A percentile compares a stretch with the other conserved stretches of the same genome.
Evolutionary conservation across 2,329 filamentous ascomycete genomes (phyloP).

Genomic region (Colletotrichum orbiculare): DNA sequence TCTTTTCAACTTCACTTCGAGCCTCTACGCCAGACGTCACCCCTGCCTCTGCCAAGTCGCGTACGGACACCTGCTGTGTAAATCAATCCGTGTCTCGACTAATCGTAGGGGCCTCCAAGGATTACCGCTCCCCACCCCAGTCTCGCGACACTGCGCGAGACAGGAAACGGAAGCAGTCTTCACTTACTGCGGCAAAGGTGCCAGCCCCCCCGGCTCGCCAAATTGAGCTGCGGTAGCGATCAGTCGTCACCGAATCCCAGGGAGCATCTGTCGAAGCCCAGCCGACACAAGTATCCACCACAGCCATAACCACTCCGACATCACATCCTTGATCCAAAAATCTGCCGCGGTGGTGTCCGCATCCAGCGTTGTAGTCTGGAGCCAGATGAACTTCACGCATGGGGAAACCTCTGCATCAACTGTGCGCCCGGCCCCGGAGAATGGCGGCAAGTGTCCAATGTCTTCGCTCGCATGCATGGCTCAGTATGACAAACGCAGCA

Average conservation of each 20-base stretch:
- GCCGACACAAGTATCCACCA: conserved; percentile 9
- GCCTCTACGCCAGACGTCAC: neutral
- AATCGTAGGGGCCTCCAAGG: conserved; percentile 8
- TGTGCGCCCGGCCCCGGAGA: too few relatives aligned
- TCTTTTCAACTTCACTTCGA: neutral
- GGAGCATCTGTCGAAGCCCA: conserved; percentile 8
- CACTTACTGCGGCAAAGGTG: conserved; percentile 24
- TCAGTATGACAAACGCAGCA: too few relatives aligned
- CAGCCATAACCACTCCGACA: conserved; percentile 26
- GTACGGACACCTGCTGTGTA: too few relatives aligned
- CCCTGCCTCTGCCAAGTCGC: too few relatives aligned
- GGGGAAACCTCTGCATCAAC: neutral
- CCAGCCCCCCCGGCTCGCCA: conserved; percentile 25
- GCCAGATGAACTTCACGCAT: neutral
- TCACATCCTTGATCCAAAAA: conserved; percentile 30
- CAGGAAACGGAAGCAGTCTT: conserved; percentile 28
- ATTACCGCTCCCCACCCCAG: conserved; percentile 21
- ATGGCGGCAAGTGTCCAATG: too few relatives aligned
- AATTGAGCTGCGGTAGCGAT: conserved; percentile 35
- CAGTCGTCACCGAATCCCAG: conserved; percentile 17
- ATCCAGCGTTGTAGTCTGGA: conserved; percentile 1
- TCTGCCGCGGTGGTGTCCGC: neutral
- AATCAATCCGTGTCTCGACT: conserved; percentile 5
- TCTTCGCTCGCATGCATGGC: too few relatives aligned
- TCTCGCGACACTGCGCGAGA: conserved; percentile 26